phyloP scores from a whole-genome alignment of 202 grass and related monocot genomes.

The Hordeum pubiflorum region DNA sequence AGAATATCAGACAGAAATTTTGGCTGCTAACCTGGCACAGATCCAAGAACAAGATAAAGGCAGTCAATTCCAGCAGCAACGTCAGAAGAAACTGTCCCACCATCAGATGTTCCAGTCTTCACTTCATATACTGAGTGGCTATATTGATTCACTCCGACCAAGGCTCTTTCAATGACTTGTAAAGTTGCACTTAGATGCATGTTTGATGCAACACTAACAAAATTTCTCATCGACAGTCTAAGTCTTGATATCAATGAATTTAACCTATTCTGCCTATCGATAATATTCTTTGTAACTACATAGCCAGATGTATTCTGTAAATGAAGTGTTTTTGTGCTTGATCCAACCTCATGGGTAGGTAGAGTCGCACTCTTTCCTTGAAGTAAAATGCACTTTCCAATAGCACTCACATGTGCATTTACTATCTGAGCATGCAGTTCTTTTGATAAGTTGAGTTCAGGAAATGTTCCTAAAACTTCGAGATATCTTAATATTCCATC shows the following conservation, averaged over 20 bases:
- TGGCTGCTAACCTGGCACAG: slow-evolving; percentile 55
- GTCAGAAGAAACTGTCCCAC: slow-evolving; percentile 53
- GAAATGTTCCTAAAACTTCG: slow-evolving; percentile 57
- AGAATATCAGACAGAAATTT: slow-evolving; percentile 1
- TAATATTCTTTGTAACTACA: slow-evolving; percentile 24
- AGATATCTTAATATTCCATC: slow-evolving; percentile 80
- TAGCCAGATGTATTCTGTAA: slow-evolving; percentile 32
- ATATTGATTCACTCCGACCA: slow-evolving; percentile 66
- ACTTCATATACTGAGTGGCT: slow-evolving; percentile 66
- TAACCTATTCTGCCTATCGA: slow-evolving; percentile 42
- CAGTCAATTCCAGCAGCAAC: slow-evolving; percentile 77
- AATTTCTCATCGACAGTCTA: slow-evolving; percentile 63
- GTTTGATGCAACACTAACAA: slow-evolving; percentile 52
- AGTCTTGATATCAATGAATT: slow-evolving; percentile 67
- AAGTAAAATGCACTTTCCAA: slow-evolving; percentile 89
- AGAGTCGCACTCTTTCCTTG: slow-evolving; percentile 77
- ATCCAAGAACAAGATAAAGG: slow-evolving; percentile 80
- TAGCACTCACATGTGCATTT: slow-evolving; percentile 19
- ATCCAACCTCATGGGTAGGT: slow-evolving; percentile 75
- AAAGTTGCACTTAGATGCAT: slow-evolving; percentile 44
- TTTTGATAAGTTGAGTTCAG: slow-evolving; percentile 53
- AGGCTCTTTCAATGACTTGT: slow-evolving; percentile 76
- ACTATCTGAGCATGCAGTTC: slow-evolving; percentile 45
- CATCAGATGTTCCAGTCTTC: slow-evolving; percentile 56
- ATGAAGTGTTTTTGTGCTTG: slow-evolving; percentile 63